Percentiles rank a stretch among this genome's conserved stretches.
Conservation (phyloP, 2,329 filamentous ascomycete species). For the Pezicula radicicola region DNA sequence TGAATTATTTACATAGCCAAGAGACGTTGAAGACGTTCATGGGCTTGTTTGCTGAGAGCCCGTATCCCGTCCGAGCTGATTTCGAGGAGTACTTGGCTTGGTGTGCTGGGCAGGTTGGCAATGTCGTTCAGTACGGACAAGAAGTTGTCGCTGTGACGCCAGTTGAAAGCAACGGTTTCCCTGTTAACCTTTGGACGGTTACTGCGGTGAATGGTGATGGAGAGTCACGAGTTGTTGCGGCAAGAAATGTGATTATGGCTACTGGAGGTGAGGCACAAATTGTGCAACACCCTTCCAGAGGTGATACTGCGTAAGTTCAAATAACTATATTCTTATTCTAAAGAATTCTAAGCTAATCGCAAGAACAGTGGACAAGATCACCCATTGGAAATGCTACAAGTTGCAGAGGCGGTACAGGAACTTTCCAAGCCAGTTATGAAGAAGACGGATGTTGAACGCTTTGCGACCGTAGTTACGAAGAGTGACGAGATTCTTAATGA, state of each 20-base stretch:
- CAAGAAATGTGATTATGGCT: not conserved
- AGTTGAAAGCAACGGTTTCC: too few relatives aligned
- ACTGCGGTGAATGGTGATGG: not conserved
- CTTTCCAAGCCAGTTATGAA: not conserved
- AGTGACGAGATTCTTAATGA: too few relatives aligned
- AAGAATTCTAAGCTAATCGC: too few relatives aligned
- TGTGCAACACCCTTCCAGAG: not conserved
- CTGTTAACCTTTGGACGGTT: not conserved
- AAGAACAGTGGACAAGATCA: too few relatives aligned
- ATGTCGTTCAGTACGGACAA: slow-evolving; percentile 58
- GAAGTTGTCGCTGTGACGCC: slow-evolving; percentile 50
- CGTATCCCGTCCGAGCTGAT: slow-evolving; percentile 56
- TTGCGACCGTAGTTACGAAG: too few relatives aligned
- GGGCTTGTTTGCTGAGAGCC: slow-evolving; percentile 32
- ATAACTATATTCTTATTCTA: too few relatives aligned
- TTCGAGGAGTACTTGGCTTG: slow-evolving; percentile 69
- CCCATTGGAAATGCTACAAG: not conserved
- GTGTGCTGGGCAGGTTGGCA: slow-evolving; percentile 59
- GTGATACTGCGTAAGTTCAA: too few relatives aligned
- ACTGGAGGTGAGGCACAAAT: not conserved
- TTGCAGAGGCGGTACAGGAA: not conserved
- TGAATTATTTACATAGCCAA: slow-evolving; percentile 66
- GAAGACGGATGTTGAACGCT: not conserved
- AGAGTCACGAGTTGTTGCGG: not conserved
- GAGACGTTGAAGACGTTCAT: slow-evolving; percentile 59